phyloP scores from a whole-genome alignment of 768 basidiomycete species.

The Psilocybe cubensis region DNA sequence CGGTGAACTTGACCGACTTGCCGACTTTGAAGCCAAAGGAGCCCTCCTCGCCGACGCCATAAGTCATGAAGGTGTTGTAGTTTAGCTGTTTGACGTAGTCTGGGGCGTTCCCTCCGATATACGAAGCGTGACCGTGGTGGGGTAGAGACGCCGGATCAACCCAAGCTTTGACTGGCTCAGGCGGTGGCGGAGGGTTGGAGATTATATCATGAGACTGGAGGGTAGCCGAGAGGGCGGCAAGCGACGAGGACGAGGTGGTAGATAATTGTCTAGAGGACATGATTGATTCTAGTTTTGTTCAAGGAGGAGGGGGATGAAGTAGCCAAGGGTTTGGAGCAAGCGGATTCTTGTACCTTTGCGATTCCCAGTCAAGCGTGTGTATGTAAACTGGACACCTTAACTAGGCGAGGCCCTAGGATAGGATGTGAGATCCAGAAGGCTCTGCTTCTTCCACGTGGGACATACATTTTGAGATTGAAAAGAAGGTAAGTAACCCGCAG shows the following conservation, averaged over 20 bases:
- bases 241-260: slow-evolving; percentile 29
- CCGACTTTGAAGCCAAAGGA: slow-evolving; percentile 68
- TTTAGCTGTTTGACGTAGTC: slow-evolving; percentile 67
- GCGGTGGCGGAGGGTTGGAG: slow-evolving; percentile 26
- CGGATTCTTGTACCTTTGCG: slow-evolving; percentile 20
- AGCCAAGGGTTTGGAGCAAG: slow-evolving; percentile 7
- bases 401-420: slow-evolving; percentile 20
- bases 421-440: slow-evolving; percentile 25
- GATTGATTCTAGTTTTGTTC: slow-evolving; percentile 12
- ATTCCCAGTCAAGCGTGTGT: slow-evolving; percentile 19
- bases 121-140: slow-evolving; percentile 56
- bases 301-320: slow-evolving; percentile 12
- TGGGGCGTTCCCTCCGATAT: slow-evolving; percentile 66
- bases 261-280: slow-evolving; percentile 37
- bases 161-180: slow-evolving; percentile 47
- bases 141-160: slow-evolving; percentile 67
- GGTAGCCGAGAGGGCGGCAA: slow-evolving; percentile 25
- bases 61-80: slow-evolving; percentile 67
- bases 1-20: slow-evolving; percentile 59
- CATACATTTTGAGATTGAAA: slow-evolving; percentile 28
- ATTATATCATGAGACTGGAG: slow-evolving; percentile 27
- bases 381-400: slow-evolving; percentile 28
- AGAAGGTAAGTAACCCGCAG: slow-evolving; percentile 21
- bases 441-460: slow-evolving; percentile 23
- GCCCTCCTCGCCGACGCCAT: slow-evolving; percentile 69